Evolutionary conservation across 257 asterid species (phyloP).

Genomic region (Thymus mandschuricus): DNA sequence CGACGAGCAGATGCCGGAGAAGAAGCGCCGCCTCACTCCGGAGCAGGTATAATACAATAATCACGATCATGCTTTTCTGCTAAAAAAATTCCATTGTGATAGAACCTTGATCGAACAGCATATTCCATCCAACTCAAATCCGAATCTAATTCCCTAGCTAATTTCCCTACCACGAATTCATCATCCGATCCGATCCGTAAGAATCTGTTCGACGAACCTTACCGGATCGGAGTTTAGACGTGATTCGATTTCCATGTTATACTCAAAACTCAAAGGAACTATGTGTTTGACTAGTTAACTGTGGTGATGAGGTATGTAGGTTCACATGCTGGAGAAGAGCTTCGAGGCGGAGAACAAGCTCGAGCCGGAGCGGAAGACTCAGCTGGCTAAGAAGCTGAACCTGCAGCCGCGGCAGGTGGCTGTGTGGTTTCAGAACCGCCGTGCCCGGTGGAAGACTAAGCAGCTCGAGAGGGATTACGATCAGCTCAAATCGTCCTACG

Average conservation of each 20-base stretch:
- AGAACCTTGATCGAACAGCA: slow-evolving; percentile 20
- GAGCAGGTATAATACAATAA: slow-evolving; percentile 66
- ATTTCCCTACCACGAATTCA: neutral
- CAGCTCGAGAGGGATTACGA: slow-evolving; percentile 93
- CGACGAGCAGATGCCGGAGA: slow-evolving; percentile 93
- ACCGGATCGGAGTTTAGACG: neutral
- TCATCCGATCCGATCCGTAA: neutral
- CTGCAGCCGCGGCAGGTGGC: slow-evolving; percentile 99
- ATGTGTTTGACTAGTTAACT: neutral
- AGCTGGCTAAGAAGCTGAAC: slow-evolving; percentile 90
- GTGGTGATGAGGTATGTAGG: slow-evolving; percentile 45
- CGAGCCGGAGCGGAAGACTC: slow-evolving; percentile 92
- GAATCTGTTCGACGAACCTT: neutral
- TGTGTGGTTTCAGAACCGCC: slow-evolving; percentile 99
- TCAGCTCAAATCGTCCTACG: slow-evolving; percentile 84
- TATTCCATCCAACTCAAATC: slow-evolving; percentile 25
- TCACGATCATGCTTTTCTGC: slow-evolving; percentile 5
- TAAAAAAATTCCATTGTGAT: slow-evolving; percentile 16
- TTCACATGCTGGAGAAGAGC: slow-evolving; percentile 94
- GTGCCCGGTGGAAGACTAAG: slow-evolving; percentile 98
- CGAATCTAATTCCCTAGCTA: slow-evolving; percentile 35
- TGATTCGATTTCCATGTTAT: slow-evolving; percentile 3
- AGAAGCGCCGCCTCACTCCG: slow-evolving; percentile 92
- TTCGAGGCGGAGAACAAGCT: slow-evolving; percentile 95
- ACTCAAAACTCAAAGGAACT: no score